A percentile compares a stretch with the other conserved stretches of the same genome.
Evolutionary conservation across 805 yeast species (phyloP).

Genomic region (Lipomyces yamadae): DNA sequence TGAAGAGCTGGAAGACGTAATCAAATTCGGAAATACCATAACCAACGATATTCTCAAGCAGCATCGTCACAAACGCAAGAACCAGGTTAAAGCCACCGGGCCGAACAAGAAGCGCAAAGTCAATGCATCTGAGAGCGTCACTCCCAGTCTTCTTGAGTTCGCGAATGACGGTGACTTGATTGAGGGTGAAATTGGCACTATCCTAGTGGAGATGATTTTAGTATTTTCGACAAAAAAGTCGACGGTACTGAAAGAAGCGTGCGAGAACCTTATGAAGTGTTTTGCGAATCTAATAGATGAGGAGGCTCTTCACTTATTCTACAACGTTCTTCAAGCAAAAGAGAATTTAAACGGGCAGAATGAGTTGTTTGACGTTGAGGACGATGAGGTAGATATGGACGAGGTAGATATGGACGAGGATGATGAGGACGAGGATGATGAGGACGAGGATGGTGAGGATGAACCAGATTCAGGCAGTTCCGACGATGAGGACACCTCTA

Average conservation of each 20-base stretch:
- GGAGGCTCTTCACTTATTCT: conserved; percentile 20
- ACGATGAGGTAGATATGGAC: conserved; percentile 27
- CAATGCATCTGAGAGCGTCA: background rate
- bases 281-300: conserved; percentile 16
- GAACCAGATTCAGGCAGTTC: conserved; percentile 16
- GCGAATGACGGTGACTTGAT: background rate
- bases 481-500: conserved; percentile 14
- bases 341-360: conserved; percentile 29
- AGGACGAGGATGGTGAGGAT: conserved; percentile 20
- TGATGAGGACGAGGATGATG: conserved; percentile 14
- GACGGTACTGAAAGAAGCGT: conserved; percentile 11
- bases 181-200: conserved; percentile 10
- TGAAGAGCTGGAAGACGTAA: conserved; percentile 21
- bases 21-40: conserved; percentile 7
- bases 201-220: conserved; percentile 22
- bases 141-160: background rate
- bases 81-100: conserved; percentile 1
- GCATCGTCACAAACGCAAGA: background rate
- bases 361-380: conserved; percentile 26
- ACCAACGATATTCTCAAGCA: background rate
- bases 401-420: conserved; percentile 3
- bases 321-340: conserved; percentile 21
- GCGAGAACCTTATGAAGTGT: conserved; percentile 20
- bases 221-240: conserved; percentile 23
- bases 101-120: conserved; percentile 2